These are phyloP conservation scores for Albugo candida DNA, from an alignment of 352 stramenopile genomes.

Conservation along the genomic window DNA sequence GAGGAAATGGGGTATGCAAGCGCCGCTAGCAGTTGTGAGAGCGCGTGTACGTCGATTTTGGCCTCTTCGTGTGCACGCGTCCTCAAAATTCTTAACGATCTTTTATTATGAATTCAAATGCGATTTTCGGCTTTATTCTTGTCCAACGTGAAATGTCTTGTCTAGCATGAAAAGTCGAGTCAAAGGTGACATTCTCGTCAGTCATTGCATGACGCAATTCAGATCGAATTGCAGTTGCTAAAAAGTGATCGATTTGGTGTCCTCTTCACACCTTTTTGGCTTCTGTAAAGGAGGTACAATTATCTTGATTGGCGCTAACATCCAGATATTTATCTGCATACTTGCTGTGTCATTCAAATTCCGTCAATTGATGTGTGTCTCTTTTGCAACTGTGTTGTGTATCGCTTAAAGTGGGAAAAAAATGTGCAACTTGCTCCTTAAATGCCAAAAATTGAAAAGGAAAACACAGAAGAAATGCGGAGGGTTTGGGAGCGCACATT, in stretches of 20 bases:
- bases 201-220: background rate
- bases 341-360: no score
- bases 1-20: conserved; percentile 22
- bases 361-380: no score
- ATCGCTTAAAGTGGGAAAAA: no score
- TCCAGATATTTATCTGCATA: no score
- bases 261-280: background rate
- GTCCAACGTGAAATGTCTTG: background rate
- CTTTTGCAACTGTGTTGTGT: no score
- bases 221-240: background rate
- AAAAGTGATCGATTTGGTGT: background rate
- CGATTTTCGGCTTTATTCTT: conserved; percentile 1
- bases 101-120: conserved; percentile 10
- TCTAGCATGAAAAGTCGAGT: background rate
- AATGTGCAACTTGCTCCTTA: no score
- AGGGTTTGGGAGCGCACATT: no score
- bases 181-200: background rate
- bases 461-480: no score
- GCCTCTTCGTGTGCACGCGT: conserved; percentile 36
- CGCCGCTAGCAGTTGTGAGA: conserved; percentile 27
- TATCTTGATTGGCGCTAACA: no score
- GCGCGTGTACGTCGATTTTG: conserved; percentile 35
- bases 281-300: no score
- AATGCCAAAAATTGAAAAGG: no score
- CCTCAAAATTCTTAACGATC: conserved; percentile 40